Base-by-base conservation (phyloP, 495 filamentous ascomycete species). In the Penicillium arizonense region DNA sequence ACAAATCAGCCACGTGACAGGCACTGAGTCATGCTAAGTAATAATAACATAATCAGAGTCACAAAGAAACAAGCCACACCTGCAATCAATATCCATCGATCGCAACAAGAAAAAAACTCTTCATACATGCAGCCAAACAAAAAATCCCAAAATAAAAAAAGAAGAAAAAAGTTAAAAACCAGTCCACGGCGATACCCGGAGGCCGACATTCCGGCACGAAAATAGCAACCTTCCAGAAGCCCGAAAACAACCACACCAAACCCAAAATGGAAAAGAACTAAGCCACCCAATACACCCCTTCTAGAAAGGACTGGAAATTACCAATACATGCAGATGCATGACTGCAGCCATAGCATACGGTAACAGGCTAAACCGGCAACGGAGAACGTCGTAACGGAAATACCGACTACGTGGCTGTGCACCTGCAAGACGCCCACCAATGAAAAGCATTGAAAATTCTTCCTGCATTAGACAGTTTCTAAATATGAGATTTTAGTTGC, bases 161-260 rank as follows among this genome's bases (percentile, higher is more conserved):
- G 3, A 6, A 9, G n/a, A 23, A 34, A 13, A 14, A 32, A 50
- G 30, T 18, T 18, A 39, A 35, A 39, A 28, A 50, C 38, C 48
- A 26, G 34, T 2, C 14, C 13, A 26, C 48, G 48, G 38, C 13
- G 48, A 36, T 43, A 40, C 48, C 30, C 48, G 37, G 48, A 35
- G 9, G 38, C 48, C 48, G 48, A 24, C 20, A 34, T 42, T 50
- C 48, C 48, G 48, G 20, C 21, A 41, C 48, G 48, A 50, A 50
- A 50, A 50, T 50, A 50, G 48, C 41, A 50, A 33, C 39, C 38
- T 50, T 50, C 48, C 48, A 50, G 48, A 50, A 50, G n/a, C 33
- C 32, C 14, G n/a, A 23, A 26, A 50, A 35, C 30, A 13, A 16
- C 38, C 7, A 14, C 48, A 32, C 48, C 20, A 14, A 26, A 42